Evolutionary conservation across 2,329 filamentous ascomycete species (phyloP).

Genomic region (Apiospora aurea): DNA sequence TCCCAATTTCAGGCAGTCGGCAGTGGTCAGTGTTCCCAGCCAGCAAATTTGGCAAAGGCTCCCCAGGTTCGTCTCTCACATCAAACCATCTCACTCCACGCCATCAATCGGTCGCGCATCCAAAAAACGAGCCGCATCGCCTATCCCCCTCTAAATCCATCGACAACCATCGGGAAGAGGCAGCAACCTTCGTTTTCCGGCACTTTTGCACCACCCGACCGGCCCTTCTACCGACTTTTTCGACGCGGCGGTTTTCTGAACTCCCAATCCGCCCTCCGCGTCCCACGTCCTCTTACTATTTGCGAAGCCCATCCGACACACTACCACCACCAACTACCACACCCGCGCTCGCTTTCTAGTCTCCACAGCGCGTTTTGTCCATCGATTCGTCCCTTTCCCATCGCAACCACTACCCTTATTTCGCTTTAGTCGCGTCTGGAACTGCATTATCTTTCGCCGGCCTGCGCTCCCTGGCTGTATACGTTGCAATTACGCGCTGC

Average conservation of each 20-base stretch:
- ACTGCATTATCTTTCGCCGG: conserved; percentile 8
- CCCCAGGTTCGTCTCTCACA: conserved; percentile 26
- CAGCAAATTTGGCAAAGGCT: conserved; percentile 26
- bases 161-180: conserved; percentile 62
- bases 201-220: conserved; percentile 57
- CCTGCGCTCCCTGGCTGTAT: conserved; percentile 8
- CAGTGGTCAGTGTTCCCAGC: conserved; percentile 25
- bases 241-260: conserved; percentile 34
- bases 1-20: conserved; percentile 12
- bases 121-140: conserved; percentile 61
- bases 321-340: conserved; percentile 17
- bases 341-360: conserved; percentile 20
- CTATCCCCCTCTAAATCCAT: conserved; percentile 66
- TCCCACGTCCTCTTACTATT: conserved; percentile 15
- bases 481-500: conserved; percentile 20
- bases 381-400: background rate
- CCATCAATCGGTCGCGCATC: conserved; percentile 62
- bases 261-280: conserved; percentile 16
- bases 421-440: conserved; percentile 20
- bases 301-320: conserved; percentile 14
- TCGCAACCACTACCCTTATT: conserved; percentile 6
- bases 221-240: conserved; percentile 45
- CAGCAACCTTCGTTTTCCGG: conserved; percentile 62
- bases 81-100: conserved; percentile 41
- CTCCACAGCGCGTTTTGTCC: conserved; percentile 17